Evolutionary conservation across 83 land plant genomes (phyloP), one percentile per base, ranked within the genome.

Genomic region (Thuja plicata): DNA sequence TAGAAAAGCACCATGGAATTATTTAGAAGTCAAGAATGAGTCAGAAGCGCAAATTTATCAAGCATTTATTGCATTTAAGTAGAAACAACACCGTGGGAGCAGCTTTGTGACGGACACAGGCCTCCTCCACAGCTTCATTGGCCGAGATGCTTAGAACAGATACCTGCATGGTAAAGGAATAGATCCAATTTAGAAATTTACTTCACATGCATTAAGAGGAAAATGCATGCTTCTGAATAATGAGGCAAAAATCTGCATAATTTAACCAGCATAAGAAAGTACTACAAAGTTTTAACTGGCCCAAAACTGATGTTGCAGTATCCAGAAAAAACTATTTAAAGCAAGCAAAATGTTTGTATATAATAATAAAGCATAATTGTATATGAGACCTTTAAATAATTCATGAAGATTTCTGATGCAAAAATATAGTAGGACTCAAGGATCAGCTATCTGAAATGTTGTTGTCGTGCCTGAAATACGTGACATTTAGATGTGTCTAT

Each of bases 81-180:
- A 38, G 87, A 43, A 78, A 43, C 35, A 19, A 45, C 71, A 92
- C 93, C 89, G 86, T 91, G n/a, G 93, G 93, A 84, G 93, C 48
- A 54, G 93, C 87, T 60, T 89, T 84, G 52, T 92, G 93, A 50
- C 93, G 92, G 37, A 85, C 73, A 71, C 91, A 92, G 46, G 93
- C 93, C 86, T 92, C 93, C 71, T 89, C 54, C 40, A 92, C 92
- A 55, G 89, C 87, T 71, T 91, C 87, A 41, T 87, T 91, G 24
- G 89, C 93, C n/a, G 92, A 91, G 88, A 92, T 92, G 87, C 92
- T 89, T 2, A 92, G 86, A 52, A 92, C 92, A 62, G 93, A 92
- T 2, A 92, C 92, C 93, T 92, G 78, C 78, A 74, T 32, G 35
- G 78, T 74, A 34, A 74, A 74, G 34, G 16, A 37, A 34, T 34